phyloP scores from a whole-genome alignment of 306 rosid species.

The Astragalus membranaceus region DNA sequence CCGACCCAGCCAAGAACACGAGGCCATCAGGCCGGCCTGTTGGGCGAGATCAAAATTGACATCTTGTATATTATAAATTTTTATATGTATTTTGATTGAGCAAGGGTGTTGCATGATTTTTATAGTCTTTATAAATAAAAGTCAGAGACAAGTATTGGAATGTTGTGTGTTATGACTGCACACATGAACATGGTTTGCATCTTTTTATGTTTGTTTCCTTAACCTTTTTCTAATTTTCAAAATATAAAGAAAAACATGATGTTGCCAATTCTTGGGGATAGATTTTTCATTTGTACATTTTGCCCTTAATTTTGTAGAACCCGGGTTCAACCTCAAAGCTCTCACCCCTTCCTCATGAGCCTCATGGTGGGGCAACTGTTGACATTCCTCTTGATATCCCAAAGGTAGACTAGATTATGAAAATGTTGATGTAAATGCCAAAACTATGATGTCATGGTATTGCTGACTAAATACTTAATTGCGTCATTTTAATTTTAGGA shows the following conservation, averaged over 20 bases:
- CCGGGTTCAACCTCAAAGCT: constrained; percentile 45
- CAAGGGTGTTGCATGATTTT: neutral
- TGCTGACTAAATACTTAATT: neutral
- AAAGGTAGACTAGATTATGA: constrained; percentile 29
- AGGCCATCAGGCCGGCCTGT: too few species aligned
- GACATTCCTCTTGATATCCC: constrained; percentile 55
- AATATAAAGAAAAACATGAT: neutral
- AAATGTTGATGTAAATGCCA: constrained; percentile 14
- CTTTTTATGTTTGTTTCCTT: neutral
- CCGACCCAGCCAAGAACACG: too few species aligned
- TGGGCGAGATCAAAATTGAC: too few species aligned
- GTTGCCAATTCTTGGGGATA: neutral
- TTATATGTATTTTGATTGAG: neutral
- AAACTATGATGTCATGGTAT: neutral
- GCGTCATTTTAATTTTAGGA: constrained; percentile 35
- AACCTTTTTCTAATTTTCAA: neutral
- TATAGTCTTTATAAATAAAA: neutral
- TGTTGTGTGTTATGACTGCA: too few species aligned
- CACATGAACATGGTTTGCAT: neutral
- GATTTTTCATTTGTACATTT: neutral
- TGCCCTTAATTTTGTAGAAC: constrained; percentile 28
- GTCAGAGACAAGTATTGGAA: too few species aligned
- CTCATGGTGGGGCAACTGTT: constrained; percentile 57
- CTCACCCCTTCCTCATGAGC: constrained; percentile 72
- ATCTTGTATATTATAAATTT: too few species aligned